Percentiles rank a stretch among this genome's conserved stretches.
phyloP scores from a whole-genome alignment of 1,284 basidiomycete species.

The Ceratobasidium sp. region DNA sequence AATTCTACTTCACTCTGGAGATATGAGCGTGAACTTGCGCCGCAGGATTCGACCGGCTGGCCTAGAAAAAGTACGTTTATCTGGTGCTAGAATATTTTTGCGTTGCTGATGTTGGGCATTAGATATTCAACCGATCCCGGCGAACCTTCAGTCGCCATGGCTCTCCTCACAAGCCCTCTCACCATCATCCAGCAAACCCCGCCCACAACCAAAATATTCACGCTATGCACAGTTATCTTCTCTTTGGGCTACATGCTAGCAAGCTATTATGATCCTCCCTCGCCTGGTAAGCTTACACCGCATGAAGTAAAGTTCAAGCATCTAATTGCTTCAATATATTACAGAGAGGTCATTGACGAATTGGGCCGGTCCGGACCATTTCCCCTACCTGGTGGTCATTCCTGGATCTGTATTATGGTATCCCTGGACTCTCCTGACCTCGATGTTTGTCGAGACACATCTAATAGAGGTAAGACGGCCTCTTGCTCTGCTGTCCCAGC shows the following conservation, averaged over 20 bases:
- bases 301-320: conserved; percentile 53
- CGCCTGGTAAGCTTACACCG: conserved; percentile 43
- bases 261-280: conserved; percentile 39
- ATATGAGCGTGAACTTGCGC: neutral
- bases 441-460: conserved; percentile 86
- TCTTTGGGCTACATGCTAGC: conserved; percentile 66
- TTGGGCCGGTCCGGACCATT: conserved; percentile 49
- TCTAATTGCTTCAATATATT: neutral
- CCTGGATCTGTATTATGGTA: conserved; percentile 87
- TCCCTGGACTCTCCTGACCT: conserved; percentile 93
- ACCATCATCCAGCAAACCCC: conserved; percentile 76
- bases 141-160: conserved; percentile 71
- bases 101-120: too few species aligned
- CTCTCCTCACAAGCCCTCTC: conserved; percentile 74
- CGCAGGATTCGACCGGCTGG: neutral
- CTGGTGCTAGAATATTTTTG: neutral
- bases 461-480: conserved; percentile 76
- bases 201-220: conserved; percentile 80
- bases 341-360: conserved; percentile 31
- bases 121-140: too few species aligned
- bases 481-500: conserved; percentile 8
- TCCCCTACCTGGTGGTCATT: conserved; percentile 84
- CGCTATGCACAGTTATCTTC: conserved; percentile 70
- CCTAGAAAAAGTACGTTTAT: conserved; percentile 14
- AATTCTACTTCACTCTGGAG: neutral